Evolutionary conservation across 306 rosid genomes (phyloP).

Genomic region (Gynostemma pentaphyllum): DNA sequence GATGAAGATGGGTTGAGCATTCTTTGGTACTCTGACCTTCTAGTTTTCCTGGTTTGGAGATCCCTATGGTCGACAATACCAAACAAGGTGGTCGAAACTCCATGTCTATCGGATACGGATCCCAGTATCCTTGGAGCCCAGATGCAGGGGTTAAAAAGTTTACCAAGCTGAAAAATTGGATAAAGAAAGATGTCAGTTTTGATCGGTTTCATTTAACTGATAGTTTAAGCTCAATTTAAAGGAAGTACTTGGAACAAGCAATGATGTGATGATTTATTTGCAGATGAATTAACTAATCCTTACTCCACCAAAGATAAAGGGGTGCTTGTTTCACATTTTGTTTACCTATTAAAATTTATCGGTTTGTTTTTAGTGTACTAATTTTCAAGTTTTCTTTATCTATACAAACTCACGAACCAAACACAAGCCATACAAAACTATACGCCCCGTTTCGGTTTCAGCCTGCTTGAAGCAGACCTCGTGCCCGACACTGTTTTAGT

Average conservation of each 20-base stretch:
- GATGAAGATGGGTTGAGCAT: constrained; percentile 80
- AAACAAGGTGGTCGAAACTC: constrained; percentile 94
- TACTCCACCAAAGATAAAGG: not conserved
- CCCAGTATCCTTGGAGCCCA: constrained; percentile 93
- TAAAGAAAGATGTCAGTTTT: not conserved
- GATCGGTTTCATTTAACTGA: not conserved
- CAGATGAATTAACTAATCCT: not conserved
- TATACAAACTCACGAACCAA: too few relatives aligned
- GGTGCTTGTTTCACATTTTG: too few relatives aligned
- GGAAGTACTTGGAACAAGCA: not conserved
- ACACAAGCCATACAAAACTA: too few relatives aligned
- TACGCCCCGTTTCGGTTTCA: too few relatives aligned
- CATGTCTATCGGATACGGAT: constrained; percentile 94
- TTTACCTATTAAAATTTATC: too few relatives aligned
- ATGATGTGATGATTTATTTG: not conserved
- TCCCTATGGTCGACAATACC: constrained; percentile 90
- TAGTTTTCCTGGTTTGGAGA: constrained; percentile 85
- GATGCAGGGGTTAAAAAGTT: constrained; percentile 81
- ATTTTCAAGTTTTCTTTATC: too few relatives aligned
- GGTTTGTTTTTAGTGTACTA: too few relatives aligned
- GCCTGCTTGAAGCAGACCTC: too few relatives aligned
- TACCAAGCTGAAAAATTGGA: constrained; percentile 64
- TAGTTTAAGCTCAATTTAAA: not conserved
- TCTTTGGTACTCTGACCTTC: constrained; percentile 66
- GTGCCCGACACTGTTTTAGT: too few relatives aligned